Percentiles rank a stretch among this genome's conserved stretches.
Conservation (phyloP, 805 yeast genomes). For the Kodamaea hsintzibuensis region DNA sequence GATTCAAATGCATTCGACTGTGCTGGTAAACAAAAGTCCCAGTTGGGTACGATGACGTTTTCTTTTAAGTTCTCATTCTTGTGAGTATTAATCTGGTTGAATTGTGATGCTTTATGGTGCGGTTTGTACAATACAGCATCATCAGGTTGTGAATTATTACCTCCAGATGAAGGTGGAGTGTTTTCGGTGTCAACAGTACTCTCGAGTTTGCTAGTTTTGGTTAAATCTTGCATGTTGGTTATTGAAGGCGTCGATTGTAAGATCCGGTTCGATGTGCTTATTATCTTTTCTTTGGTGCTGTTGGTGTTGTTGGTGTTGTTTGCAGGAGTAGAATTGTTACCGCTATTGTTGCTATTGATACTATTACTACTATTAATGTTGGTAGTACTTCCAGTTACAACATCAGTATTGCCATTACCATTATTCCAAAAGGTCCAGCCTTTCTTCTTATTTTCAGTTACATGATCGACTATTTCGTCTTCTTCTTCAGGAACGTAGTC, state of each 20-base stretch:
- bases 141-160: slow-evolving; percentile 19
- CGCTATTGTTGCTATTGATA: slow-evolving; percentile 8
- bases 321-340: slow-evolving; percentile 1
- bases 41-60: slow-evolving; percentile 43
- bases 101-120: slow-evolving; percentile 40
- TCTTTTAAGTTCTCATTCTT: slow-evolving; percentile 43
- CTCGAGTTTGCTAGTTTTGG: slow-evolving; percentile 9
- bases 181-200: slow-evolving; percentile 10
- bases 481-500: slow-evolving; percentile 11
- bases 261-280: slow-evolving; percentile 27
- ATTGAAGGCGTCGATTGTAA: slow-evolving; percentile 32
- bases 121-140: slow-evolving; percentile 48
- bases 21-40: slow-evolving; percentile 39
- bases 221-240: slow-evolving; percentile 11
- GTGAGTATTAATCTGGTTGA: slow-evolving; percentile 44
- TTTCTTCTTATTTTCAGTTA: slow-evolving; percentile 22
- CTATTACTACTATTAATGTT: slow-evolving; percentile 12
- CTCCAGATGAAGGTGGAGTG: slow-evolving; percentile 7
- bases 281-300: slow-evolving; percentile 11
- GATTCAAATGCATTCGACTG: slow-evolving; percentile 20
- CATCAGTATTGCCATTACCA: slow-evolving; percentile 2
- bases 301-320: slow-evolving; percentile 11
- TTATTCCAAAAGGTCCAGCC: slow-evolving; percentile 41
- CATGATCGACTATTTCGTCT: slow-evolving; percentile 37
- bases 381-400: neutral